Evolutionary conservation across 805 yeast genomes (phyloP), one percentile per base, ranked within the genome.

Genomic region (Saccharomycopsis sp.): DNA sequence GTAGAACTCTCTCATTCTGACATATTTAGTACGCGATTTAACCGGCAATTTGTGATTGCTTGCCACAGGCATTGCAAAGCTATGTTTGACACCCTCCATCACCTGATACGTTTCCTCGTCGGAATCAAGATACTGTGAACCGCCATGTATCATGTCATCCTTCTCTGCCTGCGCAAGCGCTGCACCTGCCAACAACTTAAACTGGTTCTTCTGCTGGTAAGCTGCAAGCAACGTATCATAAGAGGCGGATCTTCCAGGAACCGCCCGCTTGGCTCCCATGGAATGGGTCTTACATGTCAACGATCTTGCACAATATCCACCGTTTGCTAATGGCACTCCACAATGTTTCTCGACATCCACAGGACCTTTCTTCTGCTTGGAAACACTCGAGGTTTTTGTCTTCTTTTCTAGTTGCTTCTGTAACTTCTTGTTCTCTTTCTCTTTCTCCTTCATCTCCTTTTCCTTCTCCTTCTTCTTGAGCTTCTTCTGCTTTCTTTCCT

Each of bases 231-330:
- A 75, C 29, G 83, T 84, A 70, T 94, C 99, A 72, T 91, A 94
- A 0, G 97, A 91, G 5, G 94, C 92, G 41, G 96, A 85, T 66
- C 99, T 80, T 9, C 99, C 99, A 17, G 83, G 84, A 20, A 94
- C 99, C 0, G 97, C 92, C 65, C 99, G 81, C 67, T 94, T 94
- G 25, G 97, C 97, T 38, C 97, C 97, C 97, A 94, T 92, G 1
- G 98, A 89, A 72, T 94, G 99, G 0, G 97, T 91, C 69, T 94
- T 94, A 78, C 99, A 94, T 0, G 99, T 94, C 61, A 94, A 76
- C 0, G 97, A 91, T 55, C 99, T 79, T 2, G 97, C 97, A 77
- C 99, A 94, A 65, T 84, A 86, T 0, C 96, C 96, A n/a, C 97
- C 98, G 64, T 86, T 87, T 0, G 97, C 91, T 61, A 94, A 74